Conservation (phyloP, 2,329 filamentous ascomycete species). For the Talaromyces funiculosus region DNA sequence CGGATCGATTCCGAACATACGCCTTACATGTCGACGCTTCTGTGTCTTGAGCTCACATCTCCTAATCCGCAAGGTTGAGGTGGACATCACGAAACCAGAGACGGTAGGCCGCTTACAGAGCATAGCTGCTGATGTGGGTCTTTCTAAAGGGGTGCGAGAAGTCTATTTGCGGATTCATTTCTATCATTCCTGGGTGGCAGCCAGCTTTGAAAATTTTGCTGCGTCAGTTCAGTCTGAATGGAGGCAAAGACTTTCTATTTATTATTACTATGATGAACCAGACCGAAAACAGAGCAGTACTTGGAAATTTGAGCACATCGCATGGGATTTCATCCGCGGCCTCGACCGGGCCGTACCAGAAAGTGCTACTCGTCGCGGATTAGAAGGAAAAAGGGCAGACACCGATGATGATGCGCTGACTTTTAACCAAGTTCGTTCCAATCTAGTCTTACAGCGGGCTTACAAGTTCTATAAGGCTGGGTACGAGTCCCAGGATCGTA, state of each 20-base stretch:
- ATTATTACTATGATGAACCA: neutral
- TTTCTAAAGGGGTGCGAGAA: neutral
- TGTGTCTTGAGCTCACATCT: neutral
- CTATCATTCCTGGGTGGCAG: conserved; percentile 7
- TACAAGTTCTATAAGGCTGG: neutral
- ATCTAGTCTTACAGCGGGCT: neutral
- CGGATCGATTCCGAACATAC: neutral
- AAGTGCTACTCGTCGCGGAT: neutral
- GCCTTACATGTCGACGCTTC: neutral
- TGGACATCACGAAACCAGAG: neutral
- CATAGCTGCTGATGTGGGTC: neutral
- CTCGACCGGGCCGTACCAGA: neutral
- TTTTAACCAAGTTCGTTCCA: neutral
- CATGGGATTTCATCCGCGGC: neutral
- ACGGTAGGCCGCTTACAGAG: neutral
- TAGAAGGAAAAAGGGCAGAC: neutral
- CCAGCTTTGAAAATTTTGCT: neutral
- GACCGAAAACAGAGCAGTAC: neutral
- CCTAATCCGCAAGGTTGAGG: neutral
- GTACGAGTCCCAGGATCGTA: neutral
- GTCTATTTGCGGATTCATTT: conserved; percentile 5
- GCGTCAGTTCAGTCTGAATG: neutral
- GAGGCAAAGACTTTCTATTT: neutral
- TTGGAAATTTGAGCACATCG: neutral
- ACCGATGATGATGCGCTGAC: neutral